Evolutionary conservation across 2,329 filamentous ascomycete species (phyloP).

Genomic region (Monilinia fructicola): DNA sequence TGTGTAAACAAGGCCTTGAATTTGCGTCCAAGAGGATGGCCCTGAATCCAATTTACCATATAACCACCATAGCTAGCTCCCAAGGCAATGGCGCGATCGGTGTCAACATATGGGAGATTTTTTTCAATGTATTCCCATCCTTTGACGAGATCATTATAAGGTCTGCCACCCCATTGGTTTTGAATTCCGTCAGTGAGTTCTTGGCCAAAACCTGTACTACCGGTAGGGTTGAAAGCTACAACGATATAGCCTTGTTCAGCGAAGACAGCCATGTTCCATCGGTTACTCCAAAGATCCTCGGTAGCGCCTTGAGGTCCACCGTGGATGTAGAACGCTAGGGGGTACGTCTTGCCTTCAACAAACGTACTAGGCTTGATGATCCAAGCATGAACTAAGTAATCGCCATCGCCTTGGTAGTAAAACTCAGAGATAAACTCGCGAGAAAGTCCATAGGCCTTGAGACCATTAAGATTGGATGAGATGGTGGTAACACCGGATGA

Average conservation of each 20-base stretch:
- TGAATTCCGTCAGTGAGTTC: constrained; percentile 56
- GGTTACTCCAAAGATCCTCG: constrained; percentile 71
- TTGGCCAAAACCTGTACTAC: constrained; percentile 74
- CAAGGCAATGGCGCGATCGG: constrained; percentile 63
- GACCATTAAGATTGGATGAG: constrained; percentile 27
- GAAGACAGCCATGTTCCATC: constrained; percentile 82
- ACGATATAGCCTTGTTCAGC: constrained; percentile 83
- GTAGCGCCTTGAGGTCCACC: constrained; percentile 78
- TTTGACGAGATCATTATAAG: constrained; percentile 76
- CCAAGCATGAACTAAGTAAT: constrained; percentile 33
- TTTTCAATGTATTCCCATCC: constrained; percentile 70
- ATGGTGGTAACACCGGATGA: constrained; percentile 29
- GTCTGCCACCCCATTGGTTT: constrained; percentile 51
- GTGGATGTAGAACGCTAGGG: constrained; percentile 73
- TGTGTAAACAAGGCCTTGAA: constrained; percentile 62
- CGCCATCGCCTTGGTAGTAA: constrained; percentile 33
- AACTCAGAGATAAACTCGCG: constrained; percentile 32
- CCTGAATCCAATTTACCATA: constrained; percentile 88
- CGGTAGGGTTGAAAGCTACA: constrained; percentile 75
- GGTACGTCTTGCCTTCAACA: constrained; percentile 68
- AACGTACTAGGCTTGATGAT: constrained; percentile 47
- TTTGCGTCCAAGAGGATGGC: constrained; percentile 72
- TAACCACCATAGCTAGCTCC: constrained; percentile 72
- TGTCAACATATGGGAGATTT: constrained; percentile 65
- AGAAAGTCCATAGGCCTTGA: constrained; percentile 31